Evolutionary conservation across 345 rosid genomes (phyloP).

Genomic region (Capsella bursapastoris): DNA sequence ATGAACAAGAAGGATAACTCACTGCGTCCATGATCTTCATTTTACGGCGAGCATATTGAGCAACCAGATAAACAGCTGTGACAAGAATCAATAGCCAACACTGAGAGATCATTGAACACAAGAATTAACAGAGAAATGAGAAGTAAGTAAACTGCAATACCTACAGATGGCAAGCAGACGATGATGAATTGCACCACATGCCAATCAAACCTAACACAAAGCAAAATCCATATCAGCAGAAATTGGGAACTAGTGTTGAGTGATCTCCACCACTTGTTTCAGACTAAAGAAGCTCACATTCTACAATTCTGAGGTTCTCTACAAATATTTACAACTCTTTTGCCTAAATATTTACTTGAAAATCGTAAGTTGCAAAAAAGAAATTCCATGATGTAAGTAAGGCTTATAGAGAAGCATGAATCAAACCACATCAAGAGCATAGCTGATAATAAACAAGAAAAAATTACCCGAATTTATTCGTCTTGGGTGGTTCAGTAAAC

Average conservation of each 20-base stretch:
- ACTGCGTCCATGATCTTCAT: conserved; percentile 91
- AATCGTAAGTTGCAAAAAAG: neutral
- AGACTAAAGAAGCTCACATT: conserved; percentile 17
- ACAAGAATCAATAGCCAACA: conserved; percentile 34
- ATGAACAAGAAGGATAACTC: conserved; percentile 28
- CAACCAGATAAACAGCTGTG: conserved; percentile 87
- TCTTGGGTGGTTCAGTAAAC: conserved; percentile 66
- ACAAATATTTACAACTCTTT: neutral
- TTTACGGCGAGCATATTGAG: conserved; percentile 80
- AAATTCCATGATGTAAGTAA: conserved; percentile 14
- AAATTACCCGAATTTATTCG: conserved; percentile 77
- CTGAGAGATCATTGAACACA: conserved; percentile 22
- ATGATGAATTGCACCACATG: conserved; percentile 95
- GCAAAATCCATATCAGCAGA: conserved; percentile 21
- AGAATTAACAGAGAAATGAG: conserved; percentile 3
- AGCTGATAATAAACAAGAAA: no score
- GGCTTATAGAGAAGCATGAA: neutral
- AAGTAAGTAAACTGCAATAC: conserved; percentile 44
- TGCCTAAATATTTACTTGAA: neutral
- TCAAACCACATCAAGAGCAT: neutral
- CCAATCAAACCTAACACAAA: conserved; percentile 77
- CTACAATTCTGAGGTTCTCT: neutral
- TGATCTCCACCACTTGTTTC: neutral
- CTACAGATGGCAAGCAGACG: conserved; percentile 91
- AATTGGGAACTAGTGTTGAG: neutral